Evolutionary conservation across 2,329 filamentous ascomycete species (phyloP), one percentile per base, ranked within the genome.

Genomic region (Clarireedia hainanense): DNA sequence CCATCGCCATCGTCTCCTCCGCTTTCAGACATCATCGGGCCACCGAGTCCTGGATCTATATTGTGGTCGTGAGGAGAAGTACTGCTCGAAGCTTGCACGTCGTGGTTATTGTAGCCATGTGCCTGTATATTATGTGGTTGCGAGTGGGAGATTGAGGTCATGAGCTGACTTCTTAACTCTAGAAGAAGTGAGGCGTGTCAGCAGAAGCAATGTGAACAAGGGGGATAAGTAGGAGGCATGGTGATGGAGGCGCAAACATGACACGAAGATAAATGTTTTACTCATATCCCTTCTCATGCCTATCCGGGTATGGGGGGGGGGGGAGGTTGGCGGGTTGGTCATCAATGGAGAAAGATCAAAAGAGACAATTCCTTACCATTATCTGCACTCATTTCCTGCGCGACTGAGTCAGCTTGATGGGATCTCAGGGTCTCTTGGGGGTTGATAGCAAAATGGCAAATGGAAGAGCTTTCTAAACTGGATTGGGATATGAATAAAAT

Each of bases 1-100:
- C 84, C 81, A 60, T 88, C 68, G 56, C 66, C 66, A 43, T 62
- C 64, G 42, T 67, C 67, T 37, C 59, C 65, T 47, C 64, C 64
- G 26, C 58, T 61, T 47, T 61, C 64, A 63, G 68, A 68, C 56
- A 67, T 67, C 53, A 60, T 64, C 34, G 57, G 56, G 47, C 59
- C 60, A 30, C 66, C 67, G 50, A 70, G 69, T n/a, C 66, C 62
- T 23, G 68, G 68, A 56, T 70, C 68, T 58, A 70, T 69, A 47
- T 69, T 69, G 39, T 69, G 65, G 37, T 68, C 64, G 63, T 68
- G 67, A 17, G 67, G 66, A 56, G 60, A 63, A 52, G 64, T 61
- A 57, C 63, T 68, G 57, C 59, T 68, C 27, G 67, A 67, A 50
- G 64, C 58, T 56, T 56, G 57, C 39, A 64, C 65, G 60, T 67